Conservation (phyloP, 2,329 filamentous ascomycete species). For the Ophiostoma himal-ulmi region DNA sequence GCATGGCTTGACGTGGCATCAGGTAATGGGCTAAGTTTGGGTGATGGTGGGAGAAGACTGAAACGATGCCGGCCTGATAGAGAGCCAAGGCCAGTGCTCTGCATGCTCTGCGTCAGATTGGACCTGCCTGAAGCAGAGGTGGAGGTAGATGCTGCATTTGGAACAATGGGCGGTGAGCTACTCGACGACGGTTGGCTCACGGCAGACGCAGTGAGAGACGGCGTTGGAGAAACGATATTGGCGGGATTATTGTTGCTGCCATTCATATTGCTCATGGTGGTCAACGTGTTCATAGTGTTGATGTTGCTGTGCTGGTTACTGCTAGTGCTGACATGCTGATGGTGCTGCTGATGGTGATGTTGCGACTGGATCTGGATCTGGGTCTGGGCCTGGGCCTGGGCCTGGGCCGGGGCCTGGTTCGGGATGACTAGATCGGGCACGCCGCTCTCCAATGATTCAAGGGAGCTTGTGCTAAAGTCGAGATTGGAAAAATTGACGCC, state of each 20-base stretch:
- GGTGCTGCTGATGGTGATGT: neutral
- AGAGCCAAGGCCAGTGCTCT: neutral
- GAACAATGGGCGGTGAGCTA: neutral
- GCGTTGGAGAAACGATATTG: neutral
- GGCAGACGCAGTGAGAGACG: neutral
- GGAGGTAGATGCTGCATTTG: neutral
- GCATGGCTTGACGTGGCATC: neutral
- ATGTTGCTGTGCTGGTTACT: neutral
- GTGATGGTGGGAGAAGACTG: neutral
- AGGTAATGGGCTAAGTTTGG: neutral
- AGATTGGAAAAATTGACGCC: conserved; percentile 17
- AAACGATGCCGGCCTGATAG: neutral
- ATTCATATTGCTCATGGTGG: neutral
- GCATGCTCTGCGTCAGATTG: neutral
- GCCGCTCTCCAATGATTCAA: conserved; percentile 2
- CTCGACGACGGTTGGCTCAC: neutral
- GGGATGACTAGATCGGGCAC: neutral
- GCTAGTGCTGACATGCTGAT: conserved; percentile 6
- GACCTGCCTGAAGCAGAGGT: neutral
- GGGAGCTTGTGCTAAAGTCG: conserved; percentile 11
- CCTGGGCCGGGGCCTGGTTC: neutral
- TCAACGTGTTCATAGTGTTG: neutral
- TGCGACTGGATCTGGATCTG: neutral
- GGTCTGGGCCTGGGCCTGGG: neutral
- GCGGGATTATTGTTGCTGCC: neutral